A percentile compares a stretch with the other conserved stretches of the same genome.
phyloP scores from a whole-genome alignment of 2,329 filamentous ascomycete species.

The Colletotrichum destructivum region DNA sequence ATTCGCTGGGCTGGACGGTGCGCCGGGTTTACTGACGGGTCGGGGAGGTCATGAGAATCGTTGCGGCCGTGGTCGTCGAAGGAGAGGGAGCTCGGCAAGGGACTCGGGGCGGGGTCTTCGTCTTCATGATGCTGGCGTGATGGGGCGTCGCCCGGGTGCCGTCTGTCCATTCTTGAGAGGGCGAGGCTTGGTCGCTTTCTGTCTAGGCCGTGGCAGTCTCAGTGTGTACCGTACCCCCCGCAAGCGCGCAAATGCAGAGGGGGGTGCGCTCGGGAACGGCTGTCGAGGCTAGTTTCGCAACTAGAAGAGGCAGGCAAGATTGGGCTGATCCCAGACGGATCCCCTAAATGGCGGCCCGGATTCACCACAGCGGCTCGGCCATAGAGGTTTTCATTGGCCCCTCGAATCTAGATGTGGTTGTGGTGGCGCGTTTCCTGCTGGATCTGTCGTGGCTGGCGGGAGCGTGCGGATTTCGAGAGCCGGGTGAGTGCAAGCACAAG shows the following conservation, averaged over 20 bases:
- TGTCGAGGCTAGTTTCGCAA: constrained; percentile 18
- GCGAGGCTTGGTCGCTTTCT: constrained; percentile 28
- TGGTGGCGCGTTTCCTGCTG: constrained; percentile 36
- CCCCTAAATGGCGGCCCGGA: constrained; percentile 34
- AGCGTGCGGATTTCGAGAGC: not conserved
- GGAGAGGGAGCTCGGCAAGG: constrained; percentile 11
- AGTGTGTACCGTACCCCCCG: constrained; percentile 4
- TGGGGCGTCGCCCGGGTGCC: constrained; percentile 27
- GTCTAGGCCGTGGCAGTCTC: constrained; percentile 33
- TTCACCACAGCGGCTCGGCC: constrained; percentile 37
- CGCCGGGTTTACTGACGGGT: constrained; percentile 28
- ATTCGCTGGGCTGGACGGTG: constrained; percentile 31
- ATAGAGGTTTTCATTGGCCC: constrained; percentile 32
- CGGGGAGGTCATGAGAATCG: constrained; percentile 27
- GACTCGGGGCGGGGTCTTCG: constrained; percentile 25
- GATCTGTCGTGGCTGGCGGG: constrained; percentile 23
- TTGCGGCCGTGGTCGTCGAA: constrained; percentile 10
- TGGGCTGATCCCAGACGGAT: constrained; percentile 33
- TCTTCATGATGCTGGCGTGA: constrained; percentile 36
- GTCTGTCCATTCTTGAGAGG: constrained; percentile 34
- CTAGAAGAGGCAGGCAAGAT: constrained; percentile 24
- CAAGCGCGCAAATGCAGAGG: constrained; percentile 16
- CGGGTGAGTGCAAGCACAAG: constrained; percentile 5
- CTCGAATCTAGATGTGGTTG: not conserved
- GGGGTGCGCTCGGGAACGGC: constrained; percentile 15